Evolutionary conservation across 306 rosid species (phyloP).

Genomic region (Begonia fuchsioides): DNA sequence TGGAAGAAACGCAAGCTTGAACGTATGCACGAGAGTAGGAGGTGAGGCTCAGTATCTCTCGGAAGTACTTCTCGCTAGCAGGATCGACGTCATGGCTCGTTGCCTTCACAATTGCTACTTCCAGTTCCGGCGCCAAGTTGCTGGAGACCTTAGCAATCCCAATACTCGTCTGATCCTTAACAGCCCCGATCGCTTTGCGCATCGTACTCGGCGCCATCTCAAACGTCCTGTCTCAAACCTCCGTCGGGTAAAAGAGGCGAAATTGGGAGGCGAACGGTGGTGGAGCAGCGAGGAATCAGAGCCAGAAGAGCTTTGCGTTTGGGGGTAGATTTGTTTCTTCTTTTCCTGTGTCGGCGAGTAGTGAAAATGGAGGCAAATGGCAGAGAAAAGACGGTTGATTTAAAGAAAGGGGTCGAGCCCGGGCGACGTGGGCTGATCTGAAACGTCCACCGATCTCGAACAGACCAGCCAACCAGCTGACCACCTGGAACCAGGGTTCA

Average conservation of each 20-base stretch:
- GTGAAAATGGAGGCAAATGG: too few relatives aligned
- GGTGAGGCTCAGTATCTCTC: conserved; percentile 60
- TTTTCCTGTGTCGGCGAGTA: too few relatives aligned
- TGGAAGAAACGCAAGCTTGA: conserved; percentile 53
- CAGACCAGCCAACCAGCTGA: neutral
- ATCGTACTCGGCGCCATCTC: conserved; percentile 86
- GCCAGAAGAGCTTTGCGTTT: too few relatives aligned
- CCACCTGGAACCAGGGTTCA: neutral
- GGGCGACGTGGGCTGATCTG: conserved; percentile 7
- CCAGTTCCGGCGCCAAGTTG: conserved; percentile 88
- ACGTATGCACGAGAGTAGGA: conserved; percentile 79
- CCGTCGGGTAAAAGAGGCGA: too few relatives aligned
- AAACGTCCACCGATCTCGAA: conserved; percentile 2
- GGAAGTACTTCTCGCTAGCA: conserved; percentile 68
- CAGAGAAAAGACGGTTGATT: neutral
- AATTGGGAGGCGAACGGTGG: too few relatives aligned
- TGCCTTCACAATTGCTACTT: conserved; percentile 91
- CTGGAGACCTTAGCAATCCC: conserved; percentile 94
- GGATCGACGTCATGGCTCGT: conserved; percentile 94
- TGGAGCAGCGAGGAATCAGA: too few relatives aligned
- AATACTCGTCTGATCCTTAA: conserved; percentile 97
- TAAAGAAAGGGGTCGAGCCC: conserved; percentile 5
- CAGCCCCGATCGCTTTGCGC: conserved; percentile 93
- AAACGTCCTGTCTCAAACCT: conserved; percentile 1
- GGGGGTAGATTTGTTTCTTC: too few relatives aligned